Evolutionary conservation across 2,329 filamentous ascomycete species (phyloP).

Genomic region (Mycocentrospora acerina): DNA sequence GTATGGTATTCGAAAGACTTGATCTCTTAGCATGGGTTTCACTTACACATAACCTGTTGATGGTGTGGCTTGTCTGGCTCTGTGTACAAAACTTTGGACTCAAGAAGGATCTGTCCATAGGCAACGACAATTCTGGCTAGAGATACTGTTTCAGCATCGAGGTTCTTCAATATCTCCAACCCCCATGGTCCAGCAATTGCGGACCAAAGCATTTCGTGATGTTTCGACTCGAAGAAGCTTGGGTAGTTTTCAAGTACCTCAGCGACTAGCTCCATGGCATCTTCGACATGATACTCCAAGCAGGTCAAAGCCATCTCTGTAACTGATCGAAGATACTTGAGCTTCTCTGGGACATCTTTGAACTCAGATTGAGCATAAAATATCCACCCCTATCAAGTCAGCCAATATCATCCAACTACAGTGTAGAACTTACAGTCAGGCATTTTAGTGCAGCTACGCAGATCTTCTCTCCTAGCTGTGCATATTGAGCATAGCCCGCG

Average conservation of each 20-base stretch:
- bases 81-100: slow-evolving; percentile 49
- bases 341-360: slow-evolving; percentile 57
- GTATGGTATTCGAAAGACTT: too few relatives aligned
- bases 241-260: slow-evolving; percentile 40
- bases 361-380: slow-evolving; percentile 69
- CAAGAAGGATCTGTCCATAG: slow-evolving; percentile 37
- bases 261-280: slow-evolving; percentile 40
- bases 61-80: slow-evolving; percentile 41
- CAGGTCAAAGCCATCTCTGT: slow-evolving; percentile 62
- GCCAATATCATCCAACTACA: not conserved
- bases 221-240: slow-evolving; percentile 36
- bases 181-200: slow-evolving; percentile 39
- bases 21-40: too few relatives aligned
- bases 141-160: slow-evolving; percentile 37
- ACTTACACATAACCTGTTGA: slow-evolving; percentile 40
- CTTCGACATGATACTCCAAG: slow-evolving; percentile 57
- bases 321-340: slow-evolving; percentile 61
- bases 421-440: slow-evolving; percentile 31
- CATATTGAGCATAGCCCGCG: slow-evolving; percentile 19
- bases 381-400: slow-evolving; percentile 65
- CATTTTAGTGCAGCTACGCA: slow-evolving; percentile 36
- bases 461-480: slow-evolving; percentile 35
- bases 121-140: slow-evolving; percentile 40
- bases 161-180: slow-evolving; percentile 37
- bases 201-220: slow-evolving; percentile 37